Conservation (phyloP, 148 eudicot species). For the Dysphania ambrosioides region DNA sequence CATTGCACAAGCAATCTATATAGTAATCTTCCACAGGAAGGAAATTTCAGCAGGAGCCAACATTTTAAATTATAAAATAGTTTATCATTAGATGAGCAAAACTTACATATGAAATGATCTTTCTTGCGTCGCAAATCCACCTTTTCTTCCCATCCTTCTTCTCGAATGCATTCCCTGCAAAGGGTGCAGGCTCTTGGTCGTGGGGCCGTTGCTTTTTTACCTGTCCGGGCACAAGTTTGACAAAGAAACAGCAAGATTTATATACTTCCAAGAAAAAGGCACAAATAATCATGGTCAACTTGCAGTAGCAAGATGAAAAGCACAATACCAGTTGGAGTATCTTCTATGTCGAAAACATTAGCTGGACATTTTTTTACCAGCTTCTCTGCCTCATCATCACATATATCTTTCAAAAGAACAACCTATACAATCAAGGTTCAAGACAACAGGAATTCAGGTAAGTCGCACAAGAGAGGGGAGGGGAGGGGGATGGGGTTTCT, state of each 20-base stretch:
- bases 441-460: neutral
- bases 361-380: constrained; percentile 67
- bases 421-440: constrained; percentile 41
- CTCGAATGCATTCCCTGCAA: constrained; percentile 85
- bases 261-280: neutral
- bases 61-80: neutral
- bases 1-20: neutral
- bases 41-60: constrained; percentile 6
- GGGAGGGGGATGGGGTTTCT: neutral
- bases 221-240: constrained; percentile 31
- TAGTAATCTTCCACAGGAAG: neutral
- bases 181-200: constrained; percentile 82
- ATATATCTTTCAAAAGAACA: constrained; percentile 63
- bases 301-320: neutral
- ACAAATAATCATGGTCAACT: neutral
- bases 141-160: constrained; percentile 64
- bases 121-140: constrained; percentile 72
- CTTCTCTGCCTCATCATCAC: constrained; percentile 54
- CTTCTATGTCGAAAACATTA: constrained; percentile 84
- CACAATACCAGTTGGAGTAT: constrained; percentile 56
- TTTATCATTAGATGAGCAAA: neutral
- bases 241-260: neutral
- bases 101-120: constrained; percentile 96
- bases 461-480: neutral
- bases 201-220: constrained; percentile 60